Evolutionary conservation across 2,329 filamentous ascomycete species (phyloP).

Genomic region (Rhytidhysteron rufulum): DNA sequence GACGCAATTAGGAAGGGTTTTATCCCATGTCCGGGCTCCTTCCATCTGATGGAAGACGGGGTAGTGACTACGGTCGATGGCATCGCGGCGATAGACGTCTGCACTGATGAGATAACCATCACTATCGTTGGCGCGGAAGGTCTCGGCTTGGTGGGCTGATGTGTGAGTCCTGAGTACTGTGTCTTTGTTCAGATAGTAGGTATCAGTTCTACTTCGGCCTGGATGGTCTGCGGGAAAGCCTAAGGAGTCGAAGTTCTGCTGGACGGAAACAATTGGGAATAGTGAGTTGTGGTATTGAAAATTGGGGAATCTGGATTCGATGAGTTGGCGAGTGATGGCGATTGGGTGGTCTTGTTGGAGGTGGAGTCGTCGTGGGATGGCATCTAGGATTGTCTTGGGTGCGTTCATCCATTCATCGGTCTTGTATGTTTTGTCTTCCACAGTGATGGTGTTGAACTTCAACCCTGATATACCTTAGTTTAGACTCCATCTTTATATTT

Average conservation of each 20-base stretch:
- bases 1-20: conserved; percentile 47
- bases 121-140: conserved; percentile 68
- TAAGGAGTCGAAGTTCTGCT: conserved; percentile 94
- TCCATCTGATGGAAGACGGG: conserved; percentile 99
- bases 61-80: conserved; percentile 91
- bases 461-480: too few species aligned
- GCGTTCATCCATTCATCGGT: conserved; percentile 85
- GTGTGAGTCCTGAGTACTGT: conserved; percentile 91
- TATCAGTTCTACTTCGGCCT: conserved; percentile 82
- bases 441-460: conserved; percentile 44
- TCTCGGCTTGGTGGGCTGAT: conserved; percentile 83
- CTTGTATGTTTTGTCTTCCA: conserved; percentile 62
- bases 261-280: conserved; percentile 77
- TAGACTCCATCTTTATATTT: too few species aligned
- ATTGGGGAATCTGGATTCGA: conserved; percentile 80
- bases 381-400: conserved; percentile 68
- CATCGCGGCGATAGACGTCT: conserved; percentile 93
- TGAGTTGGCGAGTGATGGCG: conserved; percentile 83
- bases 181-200: conserved; percentile 85
- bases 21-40: conserved; percentile 84
- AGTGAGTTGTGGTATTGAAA: conserved; percentile 76
- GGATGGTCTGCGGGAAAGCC: conserved; percentile 87
- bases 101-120: conserved; percentile 86
- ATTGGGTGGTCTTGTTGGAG: conserved; percentile 88
- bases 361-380: conserved; percentile 77